Conservation (phyloP, 108 stramenopile species). For the Epithemia pelagica region DNA sequence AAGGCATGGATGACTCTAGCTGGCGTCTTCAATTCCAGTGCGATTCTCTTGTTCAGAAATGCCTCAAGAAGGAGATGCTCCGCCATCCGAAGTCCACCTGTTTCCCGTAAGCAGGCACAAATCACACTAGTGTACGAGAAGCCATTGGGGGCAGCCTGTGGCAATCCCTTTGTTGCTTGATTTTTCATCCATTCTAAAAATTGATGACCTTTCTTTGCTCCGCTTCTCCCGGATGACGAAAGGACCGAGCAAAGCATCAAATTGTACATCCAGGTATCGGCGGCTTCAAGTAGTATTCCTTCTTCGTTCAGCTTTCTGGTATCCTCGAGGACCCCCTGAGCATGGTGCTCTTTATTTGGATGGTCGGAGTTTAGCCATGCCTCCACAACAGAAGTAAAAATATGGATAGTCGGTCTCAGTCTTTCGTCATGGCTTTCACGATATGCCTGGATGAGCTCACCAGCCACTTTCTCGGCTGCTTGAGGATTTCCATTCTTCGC, state of each 20-base stretch:
- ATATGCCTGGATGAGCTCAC: not conserved
- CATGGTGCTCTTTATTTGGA: not conserved
- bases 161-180: not conserved
- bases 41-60: not conserved
- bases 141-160: not conserved
- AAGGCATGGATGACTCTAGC: not conserved
- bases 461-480: not conserved
- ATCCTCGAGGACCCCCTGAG: not conserved
- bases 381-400: not conserved
- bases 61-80: not conserved
- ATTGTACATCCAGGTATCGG: not conserved
- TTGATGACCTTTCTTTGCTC: not conserved
- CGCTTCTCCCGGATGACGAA: not conserved
- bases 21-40: not conserved
- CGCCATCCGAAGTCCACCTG: not conserved
- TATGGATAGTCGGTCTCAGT: not conserved
- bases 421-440: not conserved
- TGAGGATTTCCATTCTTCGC: not conserved
- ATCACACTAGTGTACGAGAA: not conserved
- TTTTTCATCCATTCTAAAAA: not conserved
- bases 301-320: not conserved
- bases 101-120: not conserved
- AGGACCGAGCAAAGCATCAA: not conserved
- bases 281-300: not conserved
- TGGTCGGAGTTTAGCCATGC: not conserved